phyloP scores from a whole-genome alignment of 208 protist genomes.

The Trypanosoma vivax region DNA sequence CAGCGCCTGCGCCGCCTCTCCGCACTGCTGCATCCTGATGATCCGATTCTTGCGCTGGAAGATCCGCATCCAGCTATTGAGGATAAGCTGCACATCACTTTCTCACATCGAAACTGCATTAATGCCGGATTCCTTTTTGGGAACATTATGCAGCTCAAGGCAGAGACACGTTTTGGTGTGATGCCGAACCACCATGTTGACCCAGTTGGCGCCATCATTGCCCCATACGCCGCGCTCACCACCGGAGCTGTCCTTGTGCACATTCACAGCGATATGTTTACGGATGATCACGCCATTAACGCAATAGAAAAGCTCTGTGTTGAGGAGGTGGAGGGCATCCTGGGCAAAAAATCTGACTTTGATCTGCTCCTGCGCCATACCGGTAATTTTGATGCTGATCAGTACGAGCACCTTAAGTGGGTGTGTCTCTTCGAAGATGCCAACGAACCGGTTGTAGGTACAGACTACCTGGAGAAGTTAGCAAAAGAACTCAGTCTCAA shows the following conservation, averaged over 20 bases:
- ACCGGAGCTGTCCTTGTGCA: conserved; percentile 83
- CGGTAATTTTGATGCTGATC: conserved; percentile 82
- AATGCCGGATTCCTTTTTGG: conserved; percentile 87
- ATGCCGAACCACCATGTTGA: conserved; percentile 87
- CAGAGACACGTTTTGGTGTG: conserved; percentile 83
- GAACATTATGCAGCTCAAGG: conserved; percentile 74
- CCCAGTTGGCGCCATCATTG: conserved; percentile 80
- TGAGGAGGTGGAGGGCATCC: conserved; percentile 78
- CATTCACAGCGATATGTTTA: conserved; percentile 85
- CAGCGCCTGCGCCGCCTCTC: conserved; percentile 84
- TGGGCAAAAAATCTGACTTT: conserved; percentile 75
- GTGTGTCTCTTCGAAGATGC: conserved; percentile 84
- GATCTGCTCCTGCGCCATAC: conserved; percentile 84
- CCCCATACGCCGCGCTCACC: conserved; percentile 81
- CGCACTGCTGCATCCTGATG: conserved; percentile 83
- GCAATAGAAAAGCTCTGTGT: conserved; percentile 87
- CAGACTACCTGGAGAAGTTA: conserved; percentile 76
- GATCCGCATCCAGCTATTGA: conserved; percentile 74
- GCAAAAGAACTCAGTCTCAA: conserved; percentile 66
- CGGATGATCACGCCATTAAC: conserved; percentile 87
- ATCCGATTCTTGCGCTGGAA: conserved; percentile 83
- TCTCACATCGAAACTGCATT: conserved; percentile 83
- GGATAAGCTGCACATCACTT: conserved; percentile 85
- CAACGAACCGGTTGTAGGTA: conserved; percentile 35
- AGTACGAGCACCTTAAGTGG: conserved; percentile 79